phyloP scores from a whole-genome alignment of 768 basidiomycete genomes.

The Nevesoporus exiguus region DNA sequence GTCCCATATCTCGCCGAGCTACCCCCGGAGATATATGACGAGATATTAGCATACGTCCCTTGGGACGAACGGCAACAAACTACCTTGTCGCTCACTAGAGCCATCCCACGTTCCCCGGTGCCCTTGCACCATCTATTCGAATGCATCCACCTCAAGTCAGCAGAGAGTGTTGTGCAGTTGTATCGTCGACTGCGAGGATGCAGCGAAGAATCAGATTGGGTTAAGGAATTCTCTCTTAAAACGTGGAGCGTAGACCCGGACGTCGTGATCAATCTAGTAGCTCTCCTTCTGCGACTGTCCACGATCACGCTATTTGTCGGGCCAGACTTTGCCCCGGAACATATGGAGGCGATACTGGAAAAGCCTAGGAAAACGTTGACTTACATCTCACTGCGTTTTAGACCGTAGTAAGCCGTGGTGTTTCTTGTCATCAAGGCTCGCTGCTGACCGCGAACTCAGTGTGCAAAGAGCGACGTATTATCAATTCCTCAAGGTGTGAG shows the following conservation, averaged over 20 bases:
- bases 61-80: slow-evolving; percentile 46
- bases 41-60: slow-evolving; percentile 53
- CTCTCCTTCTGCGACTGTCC: slow-evolving; percentile 48
- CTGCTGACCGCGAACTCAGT: slow-evolving; percentile 26
- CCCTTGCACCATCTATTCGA: slow-evolving; percentile 56
- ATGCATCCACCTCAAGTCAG: slow-evolving; percentile 47
- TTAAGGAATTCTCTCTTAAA: slow-evolving; percentile 51
- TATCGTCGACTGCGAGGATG: slow-evolving; percentile 49
- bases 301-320: slow-evolving; percentile 67
- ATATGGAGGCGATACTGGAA: slow-evolving; percentile 66
- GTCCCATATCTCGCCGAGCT: slow-evolving; percentile 34
- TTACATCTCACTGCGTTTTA: slow-evolving; percentile 66
- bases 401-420: slow-evolving; percentile 65
- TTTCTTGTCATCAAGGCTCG: neutral
- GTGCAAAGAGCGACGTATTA: slow-evolving; percentile 75
- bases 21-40: slow-evolving; percentile 65
- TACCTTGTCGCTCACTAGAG: slow-evolving; percentile 55
- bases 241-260: slow-evolving; percentile 75
- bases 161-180: slow-evolving; percentile 54
- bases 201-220: slow-evolving; percentile 34
- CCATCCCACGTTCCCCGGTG: slow-evolving; percentile 59
- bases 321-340: slow-evolving; percentile 74
- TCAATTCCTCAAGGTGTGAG: slow-evolving; percentile 67
- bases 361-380: slow-evolving; percentile 45
- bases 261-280: slow-evolving; percentile 65